Evolutionary conservation across 2,329 filamentous ascomycete species (phyloP).

Genomic region (Verticillium dahliae): DNA sequence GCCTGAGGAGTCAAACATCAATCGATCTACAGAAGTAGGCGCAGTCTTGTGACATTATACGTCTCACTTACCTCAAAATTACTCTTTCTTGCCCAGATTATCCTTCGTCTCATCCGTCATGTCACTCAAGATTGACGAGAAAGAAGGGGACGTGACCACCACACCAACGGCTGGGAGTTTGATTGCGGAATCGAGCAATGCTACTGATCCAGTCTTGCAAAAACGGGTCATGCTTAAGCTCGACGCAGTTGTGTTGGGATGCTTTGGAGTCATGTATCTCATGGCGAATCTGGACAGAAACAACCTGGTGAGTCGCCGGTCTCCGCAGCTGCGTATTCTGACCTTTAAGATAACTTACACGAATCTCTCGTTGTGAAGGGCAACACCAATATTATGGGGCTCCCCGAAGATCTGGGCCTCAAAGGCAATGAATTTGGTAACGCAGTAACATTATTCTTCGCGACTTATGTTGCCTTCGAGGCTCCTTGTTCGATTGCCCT

Average conservation of each 20-base stretch:
- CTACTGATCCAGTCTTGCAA: slow-evolving; percentile 8
- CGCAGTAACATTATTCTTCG: slow-evolving; percentile 37
- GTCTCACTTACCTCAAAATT: too few species aligned
- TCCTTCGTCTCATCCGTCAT: not conserved
- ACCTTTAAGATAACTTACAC: too few species aligned
- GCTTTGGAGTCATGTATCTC: slow-evolving; percentile 20
- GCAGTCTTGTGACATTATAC: too few species aligned
- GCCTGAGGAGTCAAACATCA: too few species aligned
- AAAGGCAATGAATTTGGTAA: slow-evolving; percentile 34
- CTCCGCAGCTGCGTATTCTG: too few species aligned
- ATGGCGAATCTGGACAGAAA: slow-evolving; percentile 23
- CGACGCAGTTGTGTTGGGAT: slow-evolving; percentile 8
- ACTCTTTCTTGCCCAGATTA: too few species aligned
- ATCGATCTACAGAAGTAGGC: too few species aligned
- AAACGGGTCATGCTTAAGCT: slow-evolving; percentile 8
- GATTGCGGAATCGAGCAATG: slow-evolving; percentile 1
- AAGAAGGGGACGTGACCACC: not conserved
- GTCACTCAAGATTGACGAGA: not conserved
- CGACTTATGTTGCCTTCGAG: slow-evolving; percentile 41
- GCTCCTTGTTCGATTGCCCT: slow-evolving; percentile 22
- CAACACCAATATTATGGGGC: slow-evolving; percentile 39
- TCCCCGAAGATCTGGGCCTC: slow-evolving; percentile 36
- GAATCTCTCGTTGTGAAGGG: slow-evolving; percentile 15
- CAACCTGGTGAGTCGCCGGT: slow-evolving; percentile 12
- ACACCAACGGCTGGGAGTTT: slow-evolving; percentile 27